Evolutionary conservation across 352 stramenopile species (phyloP).

Genomic region (Pythium chondricola): DNA sequence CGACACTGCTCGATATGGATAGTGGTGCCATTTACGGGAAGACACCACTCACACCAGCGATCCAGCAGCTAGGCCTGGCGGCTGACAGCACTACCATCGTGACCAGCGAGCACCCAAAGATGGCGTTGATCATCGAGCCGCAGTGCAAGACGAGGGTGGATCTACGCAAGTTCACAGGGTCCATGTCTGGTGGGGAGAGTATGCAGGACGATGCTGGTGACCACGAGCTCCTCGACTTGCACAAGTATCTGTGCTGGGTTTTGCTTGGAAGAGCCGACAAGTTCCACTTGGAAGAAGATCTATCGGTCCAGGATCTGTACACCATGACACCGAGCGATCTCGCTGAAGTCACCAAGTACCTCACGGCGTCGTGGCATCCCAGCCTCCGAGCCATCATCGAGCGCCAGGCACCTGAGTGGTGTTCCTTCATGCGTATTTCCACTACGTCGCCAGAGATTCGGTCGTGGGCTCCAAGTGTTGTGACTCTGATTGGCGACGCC

Average conservation of each 20-base stretch:
- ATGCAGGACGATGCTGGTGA: slow-evolving; percentile 1
- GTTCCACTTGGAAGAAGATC: slow-evolving; percentile 29
- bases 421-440: slow-evolving; percentile 58
- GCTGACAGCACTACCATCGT: slow-evolving; percentile 43
- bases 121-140: slow-evolving; percentile 59
- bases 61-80: slow-evolving; percentile 37
- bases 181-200: slow-evolving; percentile 16
- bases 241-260: slow-evolving; percentile 61
- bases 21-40: slow-evolving; percentile 66
- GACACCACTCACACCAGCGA: slow-evolving; percentile 38
- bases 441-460: slow-evolving; percentile 44
- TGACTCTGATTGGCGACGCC: slow-evolving; percentile 56
- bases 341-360: slow-evolving; percentile 37
- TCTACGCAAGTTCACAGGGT: slow-evolving; percentile 19
- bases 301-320: slow-evolving; percentile 32
- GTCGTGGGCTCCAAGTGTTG: slow-evolving; percentile 31
- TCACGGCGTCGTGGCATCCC: slow-evolving; percentile 48
- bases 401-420: slow-evolving; percentile 35
- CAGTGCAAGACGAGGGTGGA: slow-evolving; percentile 27
- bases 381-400: slow-evolving; percentile 36
- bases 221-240: slow-evolving; percentile 19
- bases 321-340: slow-evolving; percentile 36
- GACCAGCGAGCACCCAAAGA: slow-evolving; percentile 31
- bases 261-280: slow-evolving; percentile 38
- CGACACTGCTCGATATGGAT: slow-evolving; percentile 53